These are phyloP conservation scores for Parsonsia alboflavescens DNA, from an alignment of 257 asterid genomes.

Conservation along the genomic window DNA sequence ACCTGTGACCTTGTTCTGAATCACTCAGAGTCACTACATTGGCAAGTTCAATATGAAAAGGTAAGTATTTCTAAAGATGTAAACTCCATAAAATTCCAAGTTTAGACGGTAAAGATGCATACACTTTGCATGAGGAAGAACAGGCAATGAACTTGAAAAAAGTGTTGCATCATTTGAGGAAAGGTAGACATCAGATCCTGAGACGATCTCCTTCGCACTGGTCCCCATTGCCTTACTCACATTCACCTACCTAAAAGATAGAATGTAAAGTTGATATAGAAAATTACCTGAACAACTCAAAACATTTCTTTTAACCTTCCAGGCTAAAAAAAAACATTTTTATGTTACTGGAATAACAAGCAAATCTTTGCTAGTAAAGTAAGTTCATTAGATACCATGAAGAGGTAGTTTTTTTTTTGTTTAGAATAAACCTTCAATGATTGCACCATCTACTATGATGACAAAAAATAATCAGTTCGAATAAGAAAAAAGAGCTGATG, in stretches of 20 bases:
- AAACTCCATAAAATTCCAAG: background rate
- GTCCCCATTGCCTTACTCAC: conserved; percentile 32
- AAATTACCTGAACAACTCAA: background rate
- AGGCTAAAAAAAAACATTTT: background rate
- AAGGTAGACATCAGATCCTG: conserved; percentile 28
- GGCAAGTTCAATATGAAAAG: conserved; percentile 15
- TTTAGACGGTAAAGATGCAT: conserved; percentile 17
- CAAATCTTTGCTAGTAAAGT: background rate
- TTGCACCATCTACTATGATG: background rate
- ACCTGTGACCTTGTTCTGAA: conserved; percentile 20
- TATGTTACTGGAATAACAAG: background rate
- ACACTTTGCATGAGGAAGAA: conserved; percentile 45
- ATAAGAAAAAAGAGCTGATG: background rate
- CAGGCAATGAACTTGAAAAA: conserved; percentile 60
- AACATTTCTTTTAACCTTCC: background rate
- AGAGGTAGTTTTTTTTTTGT: background rate
- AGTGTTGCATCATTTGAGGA: conserved; percentile 43
- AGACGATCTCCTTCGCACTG: conserved; percentile 31
- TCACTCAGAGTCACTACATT: conserved; percentile 32
- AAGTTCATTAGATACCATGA: background rate
- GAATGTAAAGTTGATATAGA: background rate
- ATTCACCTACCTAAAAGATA: conserved; percentile 19
- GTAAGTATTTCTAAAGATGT: conserved; percentile 1
- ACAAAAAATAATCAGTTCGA: background rate
- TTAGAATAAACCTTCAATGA: background rate